phyloP scores from a whole-genome alignment of 345 rosid species.

The Microthlaspi erraticum region DNA sequence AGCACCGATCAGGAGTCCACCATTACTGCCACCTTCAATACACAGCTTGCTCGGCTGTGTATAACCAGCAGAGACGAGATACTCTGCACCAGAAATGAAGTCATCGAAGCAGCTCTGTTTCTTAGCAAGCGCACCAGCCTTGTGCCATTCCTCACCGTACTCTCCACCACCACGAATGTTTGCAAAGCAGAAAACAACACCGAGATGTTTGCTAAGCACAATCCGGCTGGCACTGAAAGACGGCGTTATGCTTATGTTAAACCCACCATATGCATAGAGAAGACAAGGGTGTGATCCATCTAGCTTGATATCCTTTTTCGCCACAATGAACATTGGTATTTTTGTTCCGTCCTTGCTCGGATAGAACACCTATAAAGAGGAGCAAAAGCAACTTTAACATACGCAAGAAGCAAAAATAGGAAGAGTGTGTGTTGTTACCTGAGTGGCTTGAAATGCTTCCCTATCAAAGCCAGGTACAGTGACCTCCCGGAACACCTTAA shows the following conservation, averaged over 20 bases:
- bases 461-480: constrained; percentile 80
- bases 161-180: constrained; percentile 98
- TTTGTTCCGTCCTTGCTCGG: constrained; percentile 80
- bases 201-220: constrained; percentile 70
- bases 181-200: constrained; percentile 78
- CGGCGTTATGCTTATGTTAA: constrained; percentile 77
- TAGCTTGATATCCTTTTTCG: constrained; percentile 57
- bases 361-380: constrained; percentile 62
- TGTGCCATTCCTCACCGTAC: constrained; percentile 98
- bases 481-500: constrained; percentile 84
- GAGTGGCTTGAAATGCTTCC: constrained; percentile 68
- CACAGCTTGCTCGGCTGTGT: constrained; percentile 76
- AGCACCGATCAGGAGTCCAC: constrained; percentile 95
- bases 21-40: constrained; percentile 97
- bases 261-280: constrained; percentile 94
- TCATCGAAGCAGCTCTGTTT: constrained; percentile 97
- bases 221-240: constrained; percentile 73
- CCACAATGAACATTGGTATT: constrained; percentile 83
- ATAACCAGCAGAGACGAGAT: constrained; percentile 82
- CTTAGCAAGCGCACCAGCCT: constrained; percentile 75
- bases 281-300: constrained; percentile 94
- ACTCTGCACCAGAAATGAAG: constrained; percentile 78
- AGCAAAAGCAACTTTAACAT: constrained; percentile 5
- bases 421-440: constrained; percentile 54
- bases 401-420: constrained; percentile 3